Percentiles rank a stretch among this genome's conserved stretches.
phyloP scores from a whole-genome alignment of 2,329 filamentous ascomycete genomes.

The Calonectria naviculata region DNA sequence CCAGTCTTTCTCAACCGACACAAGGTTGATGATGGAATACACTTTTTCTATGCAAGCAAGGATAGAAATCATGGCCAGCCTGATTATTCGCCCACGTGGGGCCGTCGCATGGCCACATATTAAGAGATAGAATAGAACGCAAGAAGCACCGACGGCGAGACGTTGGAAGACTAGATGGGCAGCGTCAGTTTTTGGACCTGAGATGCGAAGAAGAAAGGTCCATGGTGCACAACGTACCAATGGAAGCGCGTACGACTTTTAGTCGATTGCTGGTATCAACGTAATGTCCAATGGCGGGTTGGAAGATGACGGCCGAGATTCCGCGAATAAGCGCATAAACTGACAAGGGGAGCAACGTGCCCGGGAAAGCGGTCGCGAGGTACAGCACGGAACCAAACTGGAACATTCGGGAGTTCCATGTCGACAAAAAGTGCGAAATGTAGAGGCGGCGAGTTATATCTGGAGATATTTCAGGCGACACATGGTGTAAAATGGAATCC shows the following conservation, averaged over 20 bases:
- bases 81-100: conserved; percentile 3
- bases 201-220: background rate
- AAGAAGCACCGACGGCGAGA: conserved; percentile 56
- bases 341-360: conserved; percentile 72
- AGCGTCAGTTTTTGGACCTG: background rate
- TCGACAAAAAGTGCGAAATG: conserved; percentile 68
- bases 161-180: conserved; percentile 44
- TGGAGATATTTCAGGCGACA: conserved; percentile 7
- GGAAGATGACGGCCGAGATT: conserved; percentile 65
- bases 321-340: conserved; percentile 74
- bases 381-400: conserved; percentile 70
- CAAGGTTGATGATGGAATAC: conserved; percentile 69
- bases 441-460: conserved; percentile 54
- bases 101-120: background rate
- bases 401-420: conserved; percentile 72
- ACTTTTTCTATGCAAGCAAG: conserved; percentile 77
- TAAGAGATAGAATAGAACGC: conserved; percentile 53
- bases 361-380: conserved; percentile 63
- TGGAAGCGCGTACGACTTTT: conserved; percentile 59
- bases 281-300: conserved; percentile 64
- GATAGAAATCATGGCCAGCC: conserved; percentile 51
- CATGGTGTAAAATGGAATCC: background rate
- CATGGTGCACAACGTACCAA: conserved; percentile 34
- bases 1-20: conserved; percentile 79
- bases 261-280: conserved; percentile 67